phyloP scores from a whole-genome alignment of 208 protist genomes.

The Zelonia costaricensis region DNA sequence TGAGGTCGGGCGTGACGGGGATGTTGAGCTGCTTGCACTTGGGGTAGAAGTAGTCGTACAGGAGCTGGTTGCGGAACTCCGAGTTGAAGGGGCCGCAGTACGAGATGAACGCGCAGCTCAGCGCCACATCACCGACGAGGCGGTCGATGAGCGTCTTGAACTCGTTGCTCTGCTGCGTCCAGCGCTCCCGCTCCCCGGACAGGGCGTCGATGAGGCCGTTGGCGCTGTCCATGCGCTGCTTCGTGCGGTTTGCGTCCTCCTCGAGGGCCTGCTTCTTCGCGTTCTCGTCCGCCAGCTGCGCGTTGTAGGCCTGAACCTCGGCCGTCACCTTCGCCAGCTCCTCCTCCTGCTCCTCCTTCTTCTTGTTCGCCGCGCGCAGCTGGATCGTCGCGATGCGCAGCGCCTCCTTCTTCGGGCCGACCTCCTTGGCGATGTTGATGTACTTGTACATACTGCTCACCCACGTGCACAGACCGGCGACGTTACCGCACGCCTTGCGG shows the following conservation, averaged over 20 bases:
- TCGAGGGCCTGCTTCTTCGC: slow-evolving; percentile 96
- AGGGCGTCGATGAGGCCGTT: slow-evolving; percentile 97
- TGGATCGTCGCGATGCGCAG: slow-evolving; percentile 90
- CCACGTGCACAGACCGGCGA: slow-evolving; percentile 96
- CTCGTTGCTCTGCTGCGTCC: slow-evolving; percentile 96
- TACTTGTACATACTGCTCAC: slow-evolving; percentile 97
- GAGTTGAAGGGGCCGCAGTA: slow-evolving; percentile 99
- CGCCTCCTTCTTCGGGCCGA: slow-evolving; percentile 96
- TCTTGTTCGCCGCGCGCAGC: slow-evolving; percentile 92
- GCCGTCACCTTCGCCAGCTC: slow-evolving; percentile 94
- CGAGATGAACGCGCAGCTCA: slow-evolving; percentile 98
- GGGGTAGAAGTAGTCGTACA: slow-evolving; percentile 93
- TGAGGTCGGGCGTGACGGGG: slow-evolving; percentile 92
- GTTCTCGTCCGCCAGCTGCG: slow-evolving; percentile 92
- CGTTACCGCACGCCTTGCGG: slow-evolving; percentile 90
- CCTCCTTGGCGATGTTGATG: slow-evolving; percentile 97
- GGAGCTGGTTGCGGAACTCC: slow-evolving; percentile 94
- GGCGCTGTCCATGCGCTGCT: slow-evolving; percentile 96
- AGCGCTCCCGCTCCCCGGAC: slow-evolving; percentile 97
- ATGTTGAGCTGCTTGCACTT: slow-evolving; percentile 93
- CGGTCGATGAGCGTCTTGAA: slow-evolving; percentile 95
- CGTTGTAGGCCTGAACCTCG: slow-evolving; percentile 94
- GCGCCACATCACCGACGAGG: slow-evolving; percentile 97
- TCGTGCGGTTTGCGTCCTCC: slow-evolving; percentile 95
- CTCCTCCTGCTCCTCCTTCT: slow-evolving; percentile 96